phyloP scores from a whole-genome alignment of 169 alveolate species.

The Ichthyophthirius multifiliis region DNA sequence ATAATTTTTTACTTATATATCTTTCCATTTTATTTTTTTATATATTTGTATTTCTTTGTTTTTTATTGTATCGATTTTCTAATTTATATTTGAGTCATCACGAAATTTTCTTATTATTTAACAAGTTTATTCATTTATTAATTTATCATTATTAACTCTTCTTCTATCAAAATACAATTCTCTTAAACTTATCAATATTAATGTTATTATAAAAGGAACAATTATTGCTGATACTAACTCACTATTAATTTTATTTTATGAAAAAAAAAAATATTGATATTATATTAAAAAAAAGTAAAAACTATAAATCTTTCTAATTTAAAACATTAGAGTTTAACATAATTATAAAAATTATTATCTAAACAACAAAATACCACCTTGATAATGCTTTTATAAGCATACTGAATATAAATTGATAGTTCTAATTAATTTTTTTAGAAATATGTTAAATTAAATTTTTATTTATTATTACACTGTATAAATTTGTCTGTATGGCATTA shows the following conservation, averaged over 20 bases:
- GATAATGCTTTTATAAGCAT: background rate
- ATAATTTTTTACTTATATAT: background rate
- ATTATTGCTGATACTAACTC: background rate
- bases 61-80: background rate
- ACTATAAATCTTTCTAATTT: background rate
- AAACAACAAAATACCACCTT: background rate
- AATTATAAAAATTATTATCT: background rate
- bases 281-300: background rate
- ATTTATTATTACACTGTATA: background rate
- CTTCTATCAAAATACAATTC: background rate
- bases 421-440: background rate
- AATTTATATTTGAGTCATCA: background rate
- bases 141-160: conserved; percentile 5
- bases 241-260: background rate
- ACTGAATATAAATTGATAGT: background rate
- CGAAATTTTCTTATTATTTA: background rate
- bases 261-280: background rate
- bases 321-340: background rate
- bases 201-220: background rate
- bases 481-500: background rate
- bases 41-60: background rate
- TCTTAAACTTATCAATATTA: background rate
- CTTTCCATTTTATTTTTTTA: background rate
- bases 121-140: background rate
- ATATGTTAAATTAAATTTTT: background rate